Evolutionary conservation across 805 yeast genomes (phyloP), one percentile per base, ranked within the genome.

Genomic region (Lachancea nothofagi): DNA sequence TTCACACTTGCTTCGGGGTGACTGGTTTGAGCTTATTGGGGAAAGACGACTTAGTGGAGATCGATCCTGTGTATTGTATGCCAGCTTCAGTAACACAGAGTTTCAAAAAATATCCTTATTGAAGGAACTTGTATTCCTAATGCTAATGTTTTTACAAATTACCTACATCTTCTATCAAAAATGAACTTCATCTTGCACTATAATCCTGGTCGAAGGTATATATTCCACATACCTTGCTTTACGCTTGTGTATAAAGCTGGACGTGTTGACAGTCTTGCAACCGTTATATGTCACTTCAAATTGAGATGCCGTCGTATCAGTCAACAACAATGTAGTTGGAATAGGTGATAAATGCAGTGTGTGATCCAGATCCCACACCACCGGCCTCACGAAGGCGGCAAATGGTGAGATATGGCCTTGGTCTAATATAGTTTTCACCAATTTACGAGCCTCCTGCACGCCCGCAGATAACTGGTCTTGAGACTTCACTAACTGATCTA

Each of bases 321-420:
- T 69, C n/a, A 90, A 47, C 0, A 87, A 64, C 24, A 73, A 43
- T 2, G 70, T 67, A 4, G 80, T 73, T 0, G 98, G 98, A 31
- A 88, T 64, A 1, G 97, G 97, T 32, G 80, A 74, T 37, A 93
- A 58, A 17, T 81, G 70, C 45, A 90, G 65, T 4, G 77, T 65
- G 48, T 79, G 78, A 55, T 86, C 95, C 51, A 74, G 74, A 43
- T 78, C 80, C 67, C 94, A 75, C 15, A 75, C 65, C 1, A 85
- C 68, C 0, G 94, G 83, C 44, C 85, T 72, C 20, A 75, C 63
- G 17, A 68, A 61, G 14, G 67, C 61, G 2, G 78, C 64, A 54
- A 89, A 87, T 9, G 98, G 98, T 23, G 93, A 83, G 33, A 93
- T 59, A 54, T 78, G 83, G 1, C 93, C 93, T 62, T 93, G 99